Conservation (phyloP, 116 monocot species). For the Zostera marina region DNA sequence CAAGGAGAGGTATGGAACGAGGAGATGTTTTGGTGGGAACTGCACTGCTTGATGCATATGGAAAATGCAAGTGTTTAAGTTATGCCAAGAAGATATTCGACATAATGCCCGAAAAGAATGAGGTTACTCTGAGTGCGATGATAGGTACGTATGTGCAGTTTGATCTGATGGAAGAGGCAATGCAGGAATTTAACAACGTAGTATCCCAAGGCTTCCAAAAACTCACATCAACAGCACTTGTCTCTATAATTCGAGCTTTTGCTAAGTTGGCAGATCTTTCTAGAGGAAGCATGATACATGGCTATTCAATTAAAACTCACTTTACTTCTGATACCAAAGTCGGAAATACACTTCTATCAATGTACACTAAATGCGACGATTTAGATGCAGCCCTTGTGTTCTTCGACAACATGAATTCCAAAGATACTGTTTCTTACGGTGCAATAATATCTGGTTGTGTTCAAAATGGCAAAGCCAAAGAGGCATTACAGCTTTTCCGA, state of each 20-base stretch:
- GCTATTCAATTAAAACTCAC: conserved; percentile 40
- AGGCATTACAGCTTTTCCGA: conserved; percentile 39
- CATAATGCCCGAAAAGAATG: conserved; percentile 36
- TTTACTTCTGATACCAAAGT: conserved; percentile 30
- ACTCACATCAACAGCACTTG: conserved; percentile 32
- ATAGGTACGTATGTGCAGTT: conserved; percentile 55
- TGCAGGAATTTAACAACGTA: conserved; percentile 37
- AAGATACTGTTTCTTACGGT: conserved; percentile 68
- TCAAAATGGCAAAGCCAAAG: conserved; percentile 53
- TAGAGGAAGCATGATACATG: conserved; percentile 39
- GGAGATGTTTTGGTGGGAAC: conserved; percentile 38
- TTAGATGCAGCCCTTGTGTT: conserved; percentile 25
- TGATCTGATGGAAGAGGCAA: conserved; percentile 38
- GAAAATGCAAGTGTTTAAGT: conserved; percentile 45
- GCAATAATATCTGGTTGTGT: conserved; percentile 76
- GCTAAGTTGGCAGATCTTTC: conserved; percentile 32
- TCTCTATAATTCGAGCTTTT: conserved; percentile 46
- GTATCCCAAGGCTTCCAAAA: conserved; percentile 12
- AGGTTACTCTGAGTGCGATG: conserved; percentile 84
- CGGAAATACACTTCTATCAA: conserved; percentile 70
- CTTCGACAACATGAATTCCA: conserved; percentile 35
- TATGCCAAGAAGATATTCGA: conserved; percentile 39
- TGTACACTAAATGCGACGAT: conserved; percentile 54
- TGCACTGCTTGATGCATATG: conserved; percentile 62
- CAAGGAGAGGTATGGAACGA: conserved; percentile 27